A percentile compares a stretch with the other conserved stretches of the same genome.
Evolutionary conservation across 225 moss, liverwort and hornwort species (phyloP).

Genomic region (Bryoerythrophyllum caledonicum): DNA sequence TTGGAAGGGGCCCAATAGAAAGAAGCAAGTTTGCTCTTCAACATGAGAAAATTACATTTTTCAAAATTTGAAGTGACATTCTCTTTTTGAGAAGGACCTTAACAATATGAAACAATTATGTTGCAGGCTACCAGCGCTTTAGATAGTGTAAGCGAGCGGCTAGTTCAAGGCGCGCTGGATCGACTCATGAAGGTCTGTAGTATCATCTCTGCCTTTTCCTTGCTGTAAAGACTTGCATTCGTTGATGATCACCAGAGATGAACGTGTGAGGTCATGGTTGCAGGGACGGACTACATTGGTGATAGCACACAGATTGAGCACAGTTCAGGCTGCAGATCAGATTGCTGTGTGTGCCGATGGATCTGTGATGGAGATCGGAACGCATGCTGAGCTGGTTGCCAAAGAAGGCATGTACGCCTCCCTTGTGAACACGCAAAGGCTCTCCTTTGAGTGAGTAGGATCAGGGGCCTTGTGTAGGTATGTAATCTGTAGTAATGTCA

Average conservation of each 20-base stretch:
- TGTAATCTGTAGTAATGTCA: not conserved
- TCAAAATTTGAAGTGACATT: too few species aligned
- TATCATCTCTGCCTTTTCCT: not conserved
- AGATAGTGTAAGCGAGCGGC: slow-evolving; percentile 96
- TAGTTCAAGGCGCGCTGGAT: slow-evolving; percentile 86
- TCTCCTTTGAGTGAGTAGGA: slow-evolving; percentile 80
- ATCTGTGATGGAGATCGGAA: slow-evolving; percentile 72
- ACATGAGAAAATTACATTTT: too few species aligned
- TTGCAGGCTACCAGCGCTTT: slow-evolving; percentile 93
- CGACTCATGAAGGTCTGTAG: slow-evolving; percentile 89
- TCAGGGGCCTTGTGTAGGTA: not conserved
- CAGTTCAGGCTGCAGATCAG: slow-evolving; percentile 85
- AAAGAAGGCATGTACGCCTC: slow-evolving; percentile 68
- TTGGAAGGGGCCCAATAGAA: too few species aligned
- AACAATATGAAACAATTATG: not conserved
- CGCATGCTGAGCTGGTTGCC: slow-evolving; percentile 73
- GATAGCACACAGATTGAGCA: slow-evolving; percentile 95
- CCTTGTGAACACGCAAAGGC: slow-evolving; percentile 86
- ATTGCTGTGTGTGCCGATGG: slow-evolving; percentile 90
- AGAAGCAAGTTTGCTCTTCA: too few species aligned
- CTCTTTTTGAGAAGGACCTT: not conserved
- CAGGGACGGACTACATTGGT: slow-evolving; percentile 97
- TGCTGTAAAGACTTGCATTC: not conserved
- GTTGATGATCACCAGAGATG: not conserved
- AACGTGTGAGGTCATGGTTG: slow-evolving; percentile 18